Conservation (phyloP, 352 stramenopile species). For the Phytophthora citrophthora region DNA sequence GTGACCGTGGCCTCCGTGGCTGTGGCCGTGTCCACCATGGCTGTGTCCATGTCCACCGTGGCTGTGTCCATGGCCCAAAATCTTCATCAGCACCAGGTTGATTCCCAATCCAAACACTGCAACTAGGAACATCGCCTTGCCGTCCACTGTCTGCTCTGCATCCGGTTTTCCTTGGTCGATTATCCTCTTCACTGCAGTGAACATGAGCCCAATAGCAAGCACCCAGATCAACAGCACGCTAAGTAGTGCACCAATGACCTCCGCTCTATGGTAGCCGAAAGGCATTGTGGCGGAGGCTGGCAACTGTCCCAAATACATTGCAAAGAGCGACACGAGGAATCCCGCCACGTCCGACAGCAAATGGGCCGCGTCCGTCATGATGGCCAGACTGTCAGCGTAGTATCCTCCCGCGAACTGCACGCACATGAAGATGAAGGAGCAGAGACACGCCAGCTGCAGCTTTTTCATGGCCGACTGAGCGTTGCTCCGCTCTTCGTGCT, state of each 20-base stretch:
- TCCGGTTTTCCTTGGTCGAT: constrained; percentile 43
- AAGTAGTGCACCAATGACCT: constrained; percentile 96
- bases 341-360: constrained; percentile 79
- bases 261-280: constrained; percentile 96
- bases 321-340: constrained; percentile 86
- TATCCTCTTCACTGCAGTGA: constrained; percentile 90
- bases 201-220: constrained; percentile 92
- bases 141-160: constrained; percentile 54
- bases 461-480: constrained; percentile 63
- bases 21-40: constrained; percentile 51
- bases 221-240: constrained; percentile 95
- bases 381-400: constrained; percentile 94
- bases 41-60: constrained; percentile 52
- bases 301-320: constrained; percentile 73
- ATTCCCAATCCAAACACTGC: constrained; percentile 93
- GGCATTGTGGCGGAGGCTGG: constrained; percentile 75
- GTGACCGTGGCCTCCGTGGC: constrained; percentile 30
- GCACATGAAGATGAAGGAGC: constrained; percentile 95
- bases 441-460: constrained; percentile 73
- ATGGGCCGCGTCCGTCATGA: constrained; percentile 93
- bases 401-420: constrained; percentile 95
- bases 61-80: constrained; percentile 83
- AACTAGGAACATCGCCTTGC: constrained; percentile 95
- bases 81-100: constrained; percentile 95
- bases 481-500: constrained; percentile 39